Evolutionary conservation across 345 rosid species (phyloP).

Genomic region (Syzygium grande): DNA sequence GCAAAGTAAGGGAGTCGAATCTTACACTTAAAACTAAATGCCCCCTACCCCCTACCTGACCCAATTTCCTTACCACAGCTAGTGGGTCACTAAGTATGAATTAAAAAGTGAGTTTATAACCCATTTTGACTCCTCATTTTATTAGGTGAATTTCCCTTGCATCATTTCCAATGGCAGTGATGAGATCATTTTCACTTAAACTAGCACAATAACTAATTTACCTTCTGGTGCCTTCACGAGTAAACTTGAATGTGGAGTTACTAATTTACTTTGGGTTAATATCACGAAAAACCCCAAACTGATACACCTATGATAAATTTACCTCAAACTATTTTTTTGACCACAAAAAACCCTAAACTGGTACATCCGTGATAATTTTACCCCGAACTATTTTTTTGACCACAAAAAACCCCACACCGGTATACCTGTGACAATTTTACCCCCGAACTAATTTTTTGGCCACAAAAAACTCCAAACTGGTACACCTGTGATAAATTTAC

Average conservation of each 20-base stretch:
- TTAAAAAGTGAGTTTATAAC: background rate
- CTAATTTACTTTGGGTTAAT: background rate
- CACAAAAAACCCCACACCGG: too few species aligned
- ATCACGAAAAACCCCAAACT: too few species aligned
- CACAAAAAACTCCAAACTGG: too few species aligned
- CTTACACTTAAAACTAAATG: background rate
- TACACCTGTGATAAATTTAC: too few species aligned
- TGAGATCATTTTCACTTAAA: background rate
- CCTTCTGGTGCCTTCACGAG: background rate
- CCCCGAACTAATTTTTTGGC: too few species aligned
- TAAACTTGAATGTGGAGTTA: background rate
- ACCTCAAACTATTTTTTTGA: too few species aligned
- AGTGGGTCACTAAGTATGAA: background rate
- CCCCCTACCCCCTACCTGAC: background rate
- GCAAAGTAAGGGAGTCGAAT: accelerated
- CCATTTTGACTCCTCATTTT: background rate
- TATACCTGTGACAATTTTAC: too few species aligned
- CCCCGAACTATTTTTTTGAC: too few species aligned
- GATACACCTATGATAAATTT: too few species aligned
- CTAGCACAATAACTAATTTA: background rate
- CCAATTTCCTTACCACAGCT: too few species aligned
- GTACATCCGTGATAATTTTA: too few species aligned
- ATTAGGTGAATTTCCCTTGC: background rate
- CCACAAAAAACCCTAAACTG: too few species aligned
- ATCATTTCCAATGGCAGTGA: background rate